Evolutionary conservation across 306 rosid species (phyloP).

Genomic region (Heteromeles arbutifolia): DNA sequence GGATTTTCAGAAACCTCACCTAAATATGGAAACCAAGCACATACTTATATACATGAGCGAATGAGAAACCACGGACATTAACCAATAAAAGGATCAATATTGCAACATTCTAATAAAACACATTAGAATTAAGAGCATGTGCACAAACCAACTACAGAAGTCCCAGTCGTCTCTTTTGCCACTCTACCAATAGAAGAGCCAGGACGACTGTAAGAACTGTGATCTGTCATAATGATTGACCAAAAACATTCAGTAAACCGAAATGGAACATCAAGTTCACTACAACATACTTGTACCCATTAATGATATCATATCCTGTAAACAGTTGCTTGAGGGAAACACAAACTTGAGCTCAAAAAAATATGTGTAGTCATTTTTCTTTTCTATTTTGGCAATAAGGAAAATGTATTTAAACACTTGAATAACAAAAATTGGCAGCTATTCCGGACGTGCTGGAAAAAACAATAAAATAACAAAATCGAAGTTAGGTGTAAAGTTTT

Average conservation of each 20-base stretch:
- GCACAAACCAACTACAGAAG: constrained; percentile 47
- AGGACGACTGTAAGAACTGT: constrained; percentile 43
- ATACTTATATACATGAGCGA: background rate
- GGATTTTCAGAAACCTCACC: constrained; percentile 47
- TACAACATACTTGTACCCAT: background rate
- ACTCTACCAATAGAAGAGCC: constrained; percentile 47
- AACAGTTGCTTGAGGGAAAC: background rate
- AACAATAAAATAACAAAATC: background rate
- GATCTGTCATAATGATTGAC: constrained; percentile 41
- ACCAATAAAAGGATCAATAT: constrained; percentile 6
- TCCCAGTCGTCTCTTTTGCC: constrained; percentile 39
- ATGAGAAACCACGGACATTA: constrained; percentile 10
- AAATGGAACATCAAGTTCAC: constrained; percentile 7
- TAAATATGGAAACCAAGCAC: constrained; percentile 29
- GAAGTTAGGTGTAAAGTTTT: background rate
- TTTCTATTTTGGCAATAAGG: background rate
- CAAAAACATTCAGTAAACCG: constrained; percentile 15
- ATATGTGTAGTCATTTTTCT: background rate
- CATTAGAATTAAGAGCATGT: constrained; percentile 1
- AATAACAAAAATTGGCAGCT: background rate
- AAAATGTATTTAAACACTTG: background rate
- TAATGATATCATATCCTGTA: background rate
- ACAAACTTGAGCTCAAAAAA: background rate
- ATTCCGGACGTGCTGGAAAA: background rate
- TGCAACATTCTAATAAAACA: constrained; percentile 5